A percentile compares a stretch with the other conserved stretches of the same genome.
Evolutionary conservation across 2,329 filamentous ascomycete genomes (phyloP).

Genomic region (Botryotinia calthae): DNA sequence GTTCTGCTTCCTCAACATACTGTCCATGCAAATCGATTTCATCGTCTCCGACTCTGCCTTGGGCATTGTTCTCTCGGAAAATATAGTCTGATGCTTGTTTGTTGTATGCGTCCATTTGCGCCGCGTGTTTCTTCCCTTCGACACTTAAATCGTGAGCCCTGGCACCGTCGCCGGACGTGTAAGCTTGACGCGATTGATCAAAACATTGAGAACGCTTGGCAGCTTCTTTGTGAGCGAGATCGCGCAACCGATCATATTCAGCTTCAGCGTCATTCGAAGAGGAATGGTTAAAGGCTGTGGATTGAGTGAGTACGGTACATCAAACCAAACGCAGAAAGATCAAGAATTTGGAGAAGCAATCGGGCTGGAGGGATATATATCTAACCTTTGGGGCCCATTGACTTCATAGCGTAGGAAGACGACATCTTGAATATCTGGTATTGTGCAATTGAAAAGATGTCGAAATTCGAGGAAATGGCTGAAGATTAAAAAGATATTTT

Average conservation of each 20-base stretch:
- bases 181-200: constrained; percentile 72
- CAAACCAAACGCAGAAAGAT: not conserved
- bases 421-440: constrained; percentile 45
- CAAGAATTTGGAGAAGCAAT: not conserved
- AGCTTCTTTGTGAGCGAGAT: constrained; percentile 77
- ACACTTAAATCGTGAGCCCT: constrained; percentile 76
- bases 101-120: constrained; percentile 85
- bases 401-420: constrained; percentile 45
- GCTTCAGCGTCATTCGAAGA: constrained; percentile 67
- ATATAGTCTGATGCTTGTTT: constrained; percentile 89
- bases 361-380: not conserved
- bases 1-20: constrained; percentile 91
- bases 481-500: not conserved
- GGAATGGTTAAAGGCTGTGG: constrained; percentile 71
- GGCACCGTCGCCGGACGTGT: constrained; percentile 77
- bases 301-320: not conserved
- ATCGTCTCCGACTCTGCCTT: constrained; percentile 70
- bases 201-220: constrained; percentile 76
- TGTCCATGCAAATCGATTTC: constrained; percentile 90
- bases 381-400: constrained; percentile 44
- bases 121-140: constrained; percentile 80
- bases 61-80: constrained; percentile 90
- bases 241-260: constrained; percentile 89
- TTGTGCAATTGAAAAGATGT: not conserved
- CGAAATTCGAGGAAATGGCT: not conserved